A percentile compares a stretch with the other conserved stretches of the same genome.
Conservation (phyloP, 1,139 yeast genomes). For the Geotrichum carabidarum region DNA sequence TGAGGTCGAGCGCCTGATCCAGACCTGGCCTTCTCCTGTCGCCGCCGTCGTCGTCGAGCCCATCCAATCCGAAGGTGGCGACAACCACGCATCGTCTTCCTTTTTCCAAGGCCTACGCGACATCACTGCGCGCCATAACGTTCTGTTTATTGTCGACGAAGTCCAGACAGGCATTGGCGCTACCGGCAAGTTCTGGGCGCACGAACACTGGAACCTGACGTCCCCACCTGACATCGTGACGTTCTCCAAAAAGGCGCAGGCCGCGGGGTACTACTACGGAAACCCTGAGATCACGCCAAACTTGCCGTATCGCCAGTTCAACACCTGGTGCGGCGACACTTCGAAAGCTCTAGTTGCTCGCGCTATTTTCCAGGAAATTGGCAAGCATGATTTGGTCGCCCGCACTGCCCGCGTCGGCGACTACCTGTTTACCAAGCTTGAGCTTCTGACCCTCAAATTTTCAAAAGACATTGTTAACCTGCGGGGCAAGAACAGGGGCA, state of each 20-base stretch:
- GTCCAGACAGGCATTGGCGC: conserved; percentile 88
- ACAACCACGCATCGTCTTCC: conserved; percentile 68
- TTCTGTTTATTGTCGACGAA: conserved; percentile 71
- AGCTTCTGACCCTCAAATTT: conserved; percentile 47
- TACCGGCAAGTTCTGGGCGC: conserved; percentile 82
- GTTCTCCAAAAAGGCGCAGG: conserved; percentile 78
- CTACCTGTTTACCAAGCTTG: conserved; percentile 54
- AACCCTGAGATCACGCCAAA: conserved; percentile 66
- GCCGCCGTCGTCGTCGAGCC: conserved; percentile 78
- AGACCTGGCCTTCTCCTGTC: conserved; percentile 58
- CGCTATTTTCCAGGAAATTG: conserved; percentile 60
- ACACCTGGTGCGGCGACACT: conserved; percentile 92
- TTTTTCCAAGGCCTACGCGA: conserved; percentile 78
- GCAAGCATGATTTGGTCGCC: conserved; percentile 53
- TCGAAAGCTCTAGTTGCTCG: conserved; percentile 69
- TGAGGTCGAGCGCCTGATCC: conserved; percentile 52
- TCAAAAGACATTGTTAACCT: conserved; percentile 51
- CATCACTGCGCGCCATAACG: conserved; percentile 60
- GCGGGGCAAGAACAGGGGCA: conserved; percentile 71
- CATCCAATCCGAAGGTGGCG: conserved; percentile 84
- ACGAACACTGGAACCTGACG: conserved; percentile 68
- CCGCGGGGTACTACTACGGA: conserved; percentile 77
- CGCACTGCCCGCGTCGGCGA: conserved; percentile 58
- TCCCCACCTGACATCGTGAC: conserved; percentile 79
- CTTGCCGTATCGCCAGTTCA: conserved; percentile 74